Base-by-base conservation (phyloP, 2,329 filamentous ascomycete genomes). In the Xylaria sp. region DNA sequence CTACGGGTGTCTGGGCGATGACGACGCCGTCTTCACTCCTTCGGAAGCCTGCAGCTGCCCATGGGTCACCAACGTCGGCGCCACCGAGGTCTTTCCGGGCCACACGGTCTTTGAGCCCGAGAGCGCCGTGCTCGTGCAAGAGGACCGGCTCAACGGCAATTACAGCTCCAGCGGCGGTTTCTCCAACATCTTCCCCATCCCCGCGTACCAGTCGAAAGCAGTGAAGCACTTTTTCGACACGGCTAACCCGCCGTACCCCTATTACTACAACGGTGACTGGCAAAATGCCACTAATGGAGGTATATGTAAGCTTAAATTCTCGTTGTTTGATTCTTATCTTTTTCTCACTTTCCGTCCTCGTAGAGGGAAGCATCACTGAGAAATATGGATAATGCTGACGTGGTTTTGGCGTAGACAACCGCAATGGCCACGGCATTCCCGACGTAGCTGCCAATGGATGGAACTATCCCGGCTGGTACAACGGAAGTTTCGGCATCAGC, bases 31-130 rank as follows among this genome's bases (percentile, higher is more conserved):
- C 37, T 87, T 85, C 75, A 80, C 80, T 34, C 84, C 85, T 0
- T 77, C 80, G 9, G 85, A 84, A 73, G 84, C 85, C 34, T 81
- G 81, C 0, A 80, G 78, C 56, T 88, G 85, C 64, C 85, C 85
- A 0, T 88, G 83, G 76, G 80, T 86, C 6, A 84, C 83, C 2
- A 78, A 80, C 3, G 83, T 86, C 8, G 84, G 84, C 13, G 70
- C 70, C n/a, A 74, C 73, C 13, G 60, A 74, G 68, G 70, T 74
- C 15, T 72, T 70, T 41, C 61, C 56, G 12, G 70, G 70, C 0
- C 64, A 68, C 32, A 72, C 71, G 3, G 71, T 73, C 18, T 70
- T 55, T 18, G 70, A 73, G 52, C 68, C 71, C 32, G 73, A 72
- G 68, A 68, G 68, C 44, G 71, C 71, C 6, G 71, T 69, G 0